Conservation (phyloP, 2,329 filamentous ascomycete genomes). For the Hypocreales sp. region DNA sequence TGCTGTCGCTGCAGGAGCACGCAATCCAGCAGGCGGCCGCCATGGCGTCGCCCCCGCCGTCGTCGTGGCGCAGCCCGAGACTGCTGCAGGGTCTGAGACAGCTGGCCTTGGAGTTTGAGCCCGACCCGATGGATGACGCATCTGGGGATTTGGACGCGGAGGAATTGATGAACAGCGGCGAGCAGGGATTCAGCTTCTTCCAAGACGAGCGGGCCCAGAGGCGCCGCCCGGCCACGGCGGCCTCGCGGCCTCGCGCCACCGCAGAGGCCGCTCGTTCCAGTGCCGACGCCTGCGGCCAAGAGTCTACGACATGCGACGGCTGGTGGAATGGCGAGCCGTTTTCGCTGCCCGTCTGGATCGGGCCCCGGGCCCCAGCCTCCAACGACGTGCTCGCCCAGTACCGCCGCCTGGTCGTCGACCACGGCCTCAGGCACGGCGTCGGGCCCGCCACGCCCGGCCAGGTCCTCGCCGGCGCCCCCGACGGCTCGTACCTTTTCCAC, state of each 20-base stretch:
- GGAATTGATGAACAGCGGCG: constrained; percentile 23
- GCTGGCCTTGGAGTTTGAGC: constrained; percentile 37
- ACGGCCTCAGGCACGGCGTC: constrained; percentile 18
- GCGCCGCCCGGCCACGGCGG: constrained; percentile 3
- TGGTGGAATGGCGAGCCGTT: constrained; percentile 12
- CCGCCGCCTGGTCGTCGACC: constrained; percentile 24
- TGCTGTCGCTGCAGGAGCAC: constrained; percentile 32
- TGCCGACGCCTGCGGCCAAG: constrained; percentile 5
- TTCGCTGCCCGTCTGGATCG: constrained; percentile 29
- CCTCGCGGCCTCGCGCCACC: constrained; percentile 1
- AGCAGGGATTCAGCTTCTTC: constrained; percentile 30
- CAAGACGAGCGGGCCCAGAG: constrained; percentile 9
- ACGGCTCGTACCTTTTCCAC: constrained; percentile 27
- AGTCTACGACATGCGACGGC: constrained; percentile 9
- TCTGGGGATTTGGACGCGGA: constrained; percentile 23
- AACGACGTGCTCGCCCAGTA: constrained; percentile 29
- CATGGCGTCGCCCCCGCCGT: constrained; percentile 6
- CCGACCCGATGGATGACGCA: constrained; percentile 22
- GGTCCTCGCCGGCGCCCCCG: constrained; percentile 31
- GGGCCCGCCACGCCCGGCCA: constrained; percentile 34
- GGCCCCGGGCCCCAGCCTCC: constrained; percentile 14
- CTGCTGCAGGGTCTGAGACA: constrained; percentile 35
- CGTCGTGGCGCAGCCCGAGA: constrained; percentile 22
- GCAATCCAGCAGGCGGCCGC: constrained; percentile 18
- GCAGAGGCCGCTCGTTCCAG: constrained; percentile 3